Evolutionary conservation across 768 basidiomycete genomes (phyloP), one percentile per base, ranked within the genome.

Genomic region (Udeniomyces megalosporus): DNA sequence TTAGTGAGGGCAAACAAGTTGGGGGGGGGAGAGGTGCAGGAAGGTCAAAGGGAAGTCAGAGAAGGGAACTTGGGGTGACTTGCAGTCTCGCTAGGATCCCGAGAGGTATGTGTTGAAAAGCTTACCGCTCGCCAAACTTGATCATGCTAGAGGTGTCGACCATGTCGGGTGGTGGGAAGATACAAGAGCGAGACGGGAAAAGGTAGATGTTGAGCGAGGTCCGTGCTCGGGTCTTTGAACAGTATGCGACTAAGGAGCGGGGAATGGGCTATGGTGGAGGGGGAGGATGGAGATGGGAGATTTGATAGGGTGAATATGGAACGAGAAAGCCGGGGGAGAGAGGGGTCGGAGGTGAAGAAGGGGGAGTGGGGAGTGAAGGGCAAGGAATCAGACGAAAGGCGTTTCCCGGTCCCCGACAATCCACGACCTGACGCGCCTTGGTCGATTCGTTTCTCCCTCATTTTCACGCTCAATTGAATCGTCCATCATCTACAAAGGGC

Each of bases 91-190:
- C n/a, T n/a, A n/a, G n/a, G n/a, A n/a, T n/a, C n/a, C n/a, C n/a
- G n/a, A n/a, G n/a, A n/a, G n/a, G n/a, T n/a, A n/a, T n/a, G n/a
- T n/a, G n/a, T n/a, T n/a, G n/a, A n/a, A n/a, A n/a, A n/a, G n/a
- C 59, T 50, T 24, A 61, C 60, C 60, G 29, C 24, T 61, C 60
- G 34, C 53, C 60, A 20, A 61, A 61, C 34, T 51, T 50, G 49
- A 61, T 53, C 35, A 61, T 20, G 24, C 31, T 61, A 3, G 60
- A 42, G 6, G 58, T 29, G 35, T 45, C n/a, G 5, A 46, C 49
- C 46, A 8, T 29, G n/a, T n/a, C n/a, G n/a, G 22, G 44, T 58
- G 7, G 26, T 14, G 20, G 12, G 31, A 35, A 7, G 46, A 29
- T 7, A 15, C 32, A 7, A 24, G 46, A 31, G 34, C 6, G 4